phyloP scores from a whole-genome alignment of 140 eudicot species.

The Bidens hawaiensis region DNA sequence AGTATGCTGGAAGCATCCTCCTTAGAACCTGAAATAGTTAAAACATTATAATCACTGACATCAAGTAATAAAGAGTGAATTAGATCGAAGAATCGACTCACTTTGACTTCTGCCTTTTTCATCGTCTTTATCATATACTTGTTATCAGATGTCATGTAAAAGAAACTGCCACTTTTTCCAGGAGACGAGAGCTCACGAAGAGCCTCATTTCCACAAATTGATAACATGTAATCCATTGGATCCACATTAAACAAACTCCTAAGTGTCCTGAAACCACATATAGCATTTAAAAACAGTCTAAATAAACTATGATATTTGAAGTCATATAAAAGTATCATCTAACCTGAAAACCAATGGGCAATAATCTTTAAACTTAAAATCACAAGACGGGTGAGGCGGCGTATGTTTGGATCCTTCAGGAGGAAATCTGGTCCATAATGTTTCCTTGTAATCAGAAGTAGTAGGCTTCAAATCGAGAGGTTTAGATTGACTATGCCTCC shows the following conservation, averaged over 20 bases:
- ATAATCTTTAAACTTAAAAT: conserved; percentile 83
- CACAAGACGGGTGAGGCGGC: conserved; percentile 91
- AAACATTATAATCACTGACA: background rate
- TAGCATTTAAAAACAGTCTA: background rate
- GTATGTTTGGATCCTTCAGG: conserved; percentile 88
- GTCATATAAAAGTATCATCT: background rate
- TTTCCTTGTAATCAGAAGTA: conserved; percentile 72
- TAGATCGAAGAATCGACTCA: conserved; percentile 26
- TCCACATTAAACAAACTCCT: conserved; percentile 87
- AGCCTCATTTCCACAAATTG: conserved; percentile 89
- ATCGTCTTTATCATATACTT: conserved; percentile 94
- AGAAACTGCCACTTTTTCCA: conserved; percentile 96
- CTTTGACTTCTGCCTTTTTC: conserved; percentile 92
- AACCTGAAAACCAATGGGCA: conserved; percentile 87
- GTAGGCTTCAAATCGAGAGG: conserved; percentile 55
- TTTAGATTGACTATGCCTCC: conserved; percentile 67
- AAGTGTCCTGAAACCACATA: conserved; percentile 58
- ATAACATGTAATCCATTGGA: conserved; percentile 92
- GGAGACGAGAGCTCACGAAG: conserved; percentile 96
- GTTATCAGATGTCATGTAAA: conserved; percentile 88
- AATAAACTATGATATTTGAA: background rate
- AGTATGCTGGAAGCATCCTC: conserved; percentile 93
- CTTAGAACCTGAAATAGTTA: conserved; percentile 53
- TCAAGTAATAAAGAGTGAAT: conserved; percentile 1
- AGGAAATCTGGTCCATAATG: conserved; percentile 86